Base-by-base conservation (phyloP, 2,329 filamentous ascomycete genomes). In the Calonectria multiphialidica region DNA sequence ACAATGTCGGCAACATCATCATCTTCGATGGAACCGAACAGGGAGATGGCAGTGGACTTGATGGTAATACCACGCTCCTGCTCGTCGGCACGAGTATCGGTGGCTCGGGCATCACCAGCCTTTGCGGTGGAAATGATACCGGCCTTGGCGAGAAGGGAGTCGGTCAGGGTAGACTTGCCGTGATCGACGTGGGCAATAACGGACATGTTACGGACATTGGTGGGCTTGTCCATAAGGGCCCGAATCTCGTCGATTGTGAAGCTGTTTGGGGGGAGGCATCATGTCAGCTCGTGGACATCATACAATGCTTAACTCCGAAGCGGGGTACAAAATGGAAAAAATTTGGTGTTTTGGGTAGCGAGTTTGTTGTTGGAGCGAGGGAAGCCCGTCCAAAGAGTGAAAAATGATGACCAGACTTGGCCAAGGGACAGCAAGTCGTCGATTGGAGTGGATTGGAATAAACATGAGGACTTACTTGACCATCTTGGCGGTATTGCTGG, bases 151-250 rank as follows among this genome's bases (percentile, higher is more conserved):
- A 99, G 94, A 80, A 99, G 95, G 83, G 97, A 98, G 90, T 99
- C 97, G 93, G 96, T 98, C 83, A 99, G 92, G 86, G 97, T 99
- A 82, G 97, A 99, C 90, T 99, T 99, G 91, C 97, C 97, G 93
- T 99, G 97, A 89, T 99, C 97, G 93, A 99, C 96, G 91, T 99
- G 97, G 87, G 97, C 97, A 95, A 98, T 98, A 87, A 99, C 97
- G 90, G 95, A 98, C 96, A 98, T 98, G 93, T 98, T 98, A 88
- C 91, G 90, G 86, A 93, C 91, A 87, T 93, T 93, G 85, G 86
- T 89, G 81, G 94, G 92, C 88, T 93, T 93, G 92, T 95, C 93
- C 93, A 94, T 94, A 85, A 94, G 83, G 82, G 75, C 81, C 87
- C 93, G 93, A 87, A 95, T 94, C 92, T 95, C 96, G 87, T 98